A percentile compares a stretch with the other conserved stretches of the same genome.
Evolutionary conservation across 345 rosid species (phyloP).

Genomic region (Eucalyptus regnans): DNA sequence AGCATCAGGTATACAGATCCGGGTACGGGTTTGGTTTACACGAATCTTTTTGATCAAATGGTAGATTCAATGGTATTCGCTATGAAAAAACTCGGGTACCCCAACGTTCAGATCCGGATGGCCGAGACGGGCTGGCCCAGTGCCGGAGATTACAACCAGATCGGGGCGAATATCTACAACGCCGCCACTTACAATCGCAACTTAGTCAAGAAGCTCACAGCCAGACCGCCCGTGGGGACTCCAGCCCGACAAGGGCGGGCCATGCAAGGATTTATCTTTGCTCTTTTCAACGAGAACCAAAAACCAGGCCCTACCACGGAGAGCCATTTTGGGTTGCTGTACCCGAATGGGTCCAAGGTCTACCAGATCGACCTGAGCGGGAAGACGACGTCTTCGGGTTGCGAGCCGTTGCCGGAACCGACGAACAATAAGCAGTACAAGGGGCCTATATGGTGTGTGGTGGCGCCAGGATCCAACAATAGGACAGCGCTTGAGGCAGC

Average conservation of each 20-base stretch:
- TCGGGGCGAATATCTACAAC: conserved; percentile 65
- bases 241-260: conserved; percentile 65
- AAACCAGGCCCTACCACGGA: conserved; percentile 81
- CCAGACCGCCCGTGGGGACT: conserved; percentile 61
- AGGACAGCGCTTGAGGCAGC: conserved; percentile 42
- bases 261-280: conserved; percentile 52
- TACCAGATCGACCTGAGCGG: conserved; percentile 61
- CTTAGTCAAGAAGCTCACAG: conserved; percentile 37
- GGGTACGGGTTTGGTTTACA: conserved; percentile 44
- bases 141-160: conserved; percentile 72
- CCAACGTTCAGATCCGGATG: conserved; percentile 53
- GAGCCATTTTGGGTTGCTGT: conserved; percentile 63
- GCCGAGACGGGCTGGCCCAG: conserved; percentile 98
- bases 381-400: conserved; percentile 18
- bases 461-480: conserved; percentile 34
- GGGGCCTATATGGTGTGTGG: conserved; percentile 76
- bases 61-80: conserved; percentile 66
- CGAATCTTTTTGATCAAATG: conserved; percentile 82
- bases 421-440: conserved; percentile 57
- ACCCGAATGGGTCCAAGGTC: conserved; percentile 55
- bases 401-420: conserved; percentile 42
- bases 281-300: conserved; percentile 73
- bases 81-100: conserved; percentile 62
- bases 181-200: conserved; percentile 84
- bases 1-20: conserved; percentile 55